Evolutionary conservation across 352 stramenopile genomes (phyloP).

Genomic region (Phytophthora melonis): DNA sequence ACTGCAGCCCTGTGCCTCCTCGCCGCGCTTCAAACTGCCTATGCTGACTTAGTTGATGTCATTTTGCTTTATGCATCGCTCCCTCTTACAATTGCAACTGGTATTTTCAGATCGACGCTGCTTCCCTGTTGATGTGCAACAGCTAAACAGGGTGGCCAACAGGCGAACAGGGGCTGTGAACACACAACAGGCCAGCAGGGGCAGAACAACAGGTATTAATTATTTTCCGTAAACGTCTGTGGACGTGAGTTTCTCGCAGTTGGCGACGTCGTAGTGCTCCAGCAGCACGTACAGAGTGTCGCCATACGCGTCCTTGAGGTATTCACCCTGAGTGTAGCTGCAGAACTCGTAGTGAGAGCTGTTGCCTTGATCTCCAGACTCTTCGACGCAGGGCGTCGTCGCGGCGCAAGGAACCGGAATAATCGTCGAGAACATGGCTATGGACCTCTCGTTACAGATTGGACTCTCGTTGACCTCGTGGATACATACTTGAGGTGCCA

Average conservation of each 20-base stretch:
- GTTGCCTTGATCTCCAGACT: constrained; percentile 8
- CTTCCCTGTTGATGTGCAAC: no score
- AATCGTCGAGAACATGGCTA: constrained; percentile 19
- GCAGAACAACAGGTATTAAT: no score
- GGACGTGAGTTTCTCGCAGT: constrained; percentile 10
- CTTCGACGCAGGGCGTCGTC: constrained; percentile 2
- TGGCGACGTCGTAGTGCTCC: constrained; percentile 11
- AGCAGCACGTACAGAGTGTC: constrained; percentile 15
- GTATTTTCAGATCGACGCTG: no score
- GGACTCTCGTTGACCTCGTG: constrained; percentile 22
- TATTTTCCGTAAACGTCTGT: constrained; percentile 9
- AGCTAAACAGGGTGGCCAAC: no score
- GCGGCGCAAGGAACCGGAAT: neutral
- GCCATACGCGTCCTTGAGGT: constrained; percentile 13
- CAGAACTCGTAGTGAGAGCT: constrained; percentile 9
- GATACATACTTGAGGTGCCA: neutral
- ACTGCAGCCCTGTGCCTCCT: no score
- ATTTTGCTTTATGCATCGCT: no score
- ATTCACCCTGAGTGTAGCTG: constrained; percentile 8
- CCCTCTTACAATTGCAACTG: no score
- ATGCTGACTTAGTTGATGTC: no score
- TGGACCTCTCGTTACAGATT: neutral
- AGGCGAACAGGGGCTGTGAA: no score
- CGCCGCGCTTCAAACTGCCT: no score
- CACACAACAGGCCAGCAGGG: no score